Conservation (phyloP, 345 rosid genomes). For the Dipteronia sinensis region DNA sequence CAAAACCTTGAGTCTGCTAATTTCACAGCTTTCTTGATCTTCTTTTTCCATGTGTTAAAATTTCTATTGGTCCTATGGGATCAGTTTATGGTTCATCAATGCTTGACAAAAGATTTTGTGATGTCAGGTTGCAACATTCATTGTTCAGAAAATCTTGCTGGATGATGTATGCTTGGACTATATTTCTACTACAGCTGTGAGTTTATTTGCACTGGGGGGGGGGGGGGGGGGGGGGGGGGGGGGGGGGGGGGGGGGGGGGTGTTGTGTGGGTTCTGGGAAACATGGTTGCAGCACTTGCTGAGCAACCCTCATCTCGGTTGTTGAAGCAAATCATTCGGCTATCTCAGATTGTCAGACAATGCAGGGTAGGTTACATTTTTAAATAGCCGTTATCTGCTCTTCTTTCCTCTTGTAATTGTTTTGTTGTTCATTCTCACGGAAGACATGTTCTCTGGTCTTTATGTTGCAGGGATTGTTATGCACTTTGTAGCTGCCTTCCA, state of each 20-base stretch:
- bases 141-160: slow-evolving; percentile 80
- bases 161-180: slow-evolving; percentile 98
- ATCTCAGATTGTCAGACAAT: slow-evolving; percentile 84
- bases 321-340: slow-evolving; percentile 86
- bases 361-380: slow-evolving; percentile 56
- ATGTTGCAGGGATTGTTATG: slow-evolving; percentile 81
- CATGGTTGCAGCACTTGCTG: slow-evolving; percentile 95
- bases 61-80: background rate
- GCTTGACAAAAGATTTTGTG: slow-evolving; percentile 20
- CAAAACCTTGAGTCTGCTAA: slow-evolving; percentile 68
- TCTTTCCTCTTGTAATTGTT: background rate
- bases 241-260: no score
- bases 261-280: slow-evolving; percentile 82
- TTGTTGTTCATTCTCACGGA: slow-evolving; percentile 1
- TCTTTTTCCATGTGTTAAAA: background rate
- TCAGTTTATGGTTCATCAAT: background rate
- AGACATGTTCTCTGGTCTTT: slow-evolving; percentile 9
- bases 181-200: slow-evolving; percentile 87
- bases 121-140: slow-evolving; percentile 93
- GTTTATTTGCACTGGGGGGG: slow-evolving; percentile 91
- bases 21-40: background rate
- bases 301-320: slow-evolving; percentile 74
- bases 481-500: slow-evolving; percentile 80
- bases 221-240: no score
- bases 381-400: background rate